These are phyloP conservation scores for Beauveria brongniartii DNA, from an alignment of 2,329 filamentous ascomycete genomes.

Conservation along the genomic window DNA sequence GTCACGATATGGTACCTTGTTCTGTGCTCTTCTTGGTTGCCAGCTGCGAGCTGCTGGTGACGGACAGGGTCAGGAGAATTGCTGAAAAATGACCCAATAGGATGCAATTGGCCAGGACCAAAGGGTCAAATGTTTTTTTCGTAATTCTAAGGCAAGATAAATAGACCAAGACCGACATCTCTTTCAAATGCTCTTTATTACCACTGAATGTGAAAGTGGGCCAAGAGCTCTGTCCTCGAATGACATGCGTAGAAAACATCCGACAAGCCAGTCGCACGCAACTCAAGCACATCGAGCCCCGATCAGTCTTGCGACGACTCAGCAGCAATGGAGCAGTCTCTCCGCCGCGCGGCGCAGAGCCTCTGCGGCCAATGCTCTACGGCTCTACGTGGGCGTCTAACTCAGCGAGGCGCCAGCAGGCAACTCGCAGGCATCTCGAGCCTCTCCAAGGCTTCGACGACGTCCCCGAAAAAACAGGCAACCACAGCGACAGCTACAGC, in stretches of 20 bases:
- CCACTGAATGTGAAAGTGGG: not conserved
- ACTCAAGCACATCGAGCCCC: slow-evolving; percentile 13
- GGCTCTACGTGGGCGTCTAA: slow-evolving; percentile 22
- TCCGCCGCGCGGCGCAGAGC: slow-evolving; percentile 31
- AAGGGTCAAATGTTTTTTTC: not conserved
- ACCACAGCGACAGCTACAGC: not conserved
- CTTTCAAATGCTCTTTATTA: not conserved
- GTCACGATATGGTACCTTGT: not conserved
- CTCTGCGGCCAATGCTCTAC: slow-evolving; percentile 34
- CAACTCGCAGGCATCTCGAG: slow-evolving; percentile 8
- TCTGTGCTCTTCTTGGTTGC: too few species aligned
- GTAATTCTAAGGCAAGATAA: not conserved
- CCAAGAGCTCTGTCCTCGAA: not conserved
- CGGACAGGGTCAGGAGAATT: not conserved
- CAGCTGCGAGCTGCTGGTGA: not conserved
- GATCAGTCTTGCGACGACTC: not conserved
- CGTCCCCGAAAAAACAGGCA: not conserved
- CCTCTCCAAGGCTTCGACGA: not conserved
- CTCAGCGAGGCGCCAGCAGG: not conserved
- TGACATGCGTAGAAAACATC: slow-evolving; percentile 5
- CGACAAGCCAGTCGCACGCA: slow-evolving; percentile 1
- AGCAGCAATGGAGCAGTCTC: slow-evolving; percentile 29
- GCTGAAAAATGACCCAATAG: not conserved
- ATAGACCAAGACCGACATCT: not conserved
- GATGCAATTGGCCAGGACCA: not conserved